Evolutionary conservation across 495 filamentous ascomycete species (phyloP), one percentile per base, ranked within the genome.

Genomic region (Penicillium arizonense): DNA sequence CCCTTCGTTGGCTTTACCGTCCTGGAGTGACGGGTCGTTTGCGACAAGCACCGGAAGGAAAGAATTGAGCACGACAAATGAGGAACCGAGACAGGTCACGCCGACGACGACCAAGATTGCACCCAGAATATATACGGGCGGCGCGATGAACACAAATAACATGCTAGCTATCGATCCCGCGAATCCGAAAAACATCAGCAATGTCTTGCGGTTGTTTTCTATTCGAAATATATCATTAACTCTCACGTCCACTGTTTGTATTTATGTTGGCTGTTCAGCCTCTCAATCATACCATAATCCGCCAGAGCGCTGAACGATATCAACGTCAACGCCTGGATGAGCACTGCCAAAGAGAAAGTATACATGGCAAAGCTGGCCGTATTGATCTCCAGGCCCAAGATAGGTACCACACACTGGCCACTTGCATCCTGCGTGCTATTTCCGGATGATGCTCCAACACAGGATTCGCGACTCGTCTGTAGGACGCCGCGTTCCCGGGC

Each of bases 401-500:
- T 18, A 7, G 61, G 63, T 0, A 82, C 69, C 16, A 80, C 61
- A 55, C 78, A 82, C 50, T 78, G 74, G 24, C 71, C 70, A 41
- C 60, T 59, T 2, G 47, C 21, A 43, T 39, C 33, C 33, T 41
- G 39, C 5, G 59, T 52, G 49, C 50, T 52, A 23, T 67, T 57
- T 12, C 57, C 48, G 8, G 56, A 46, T 0, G 63, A 56, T 5
- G 63, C 50, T 9, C 36, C 44, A 0, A 63, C 54, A 12, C 88
- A 62, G 8, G 71, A 70, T 24, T 64, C 58, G 39, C 61, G 63
- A 52, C 68, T 76, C 7, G 80, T 85, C 24, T 87, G 74, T 23
- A 93, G 75, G 24, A 87, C 83, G 30, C 90, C 90, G 70, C 86
- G 84, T 64, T 92, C 91, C 52, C 91, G 82, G 2, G 91, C 91